Evolutionary conservation across 129 eudicot species (phyloP).

Genomic region (Apium graveolens): DNA sequence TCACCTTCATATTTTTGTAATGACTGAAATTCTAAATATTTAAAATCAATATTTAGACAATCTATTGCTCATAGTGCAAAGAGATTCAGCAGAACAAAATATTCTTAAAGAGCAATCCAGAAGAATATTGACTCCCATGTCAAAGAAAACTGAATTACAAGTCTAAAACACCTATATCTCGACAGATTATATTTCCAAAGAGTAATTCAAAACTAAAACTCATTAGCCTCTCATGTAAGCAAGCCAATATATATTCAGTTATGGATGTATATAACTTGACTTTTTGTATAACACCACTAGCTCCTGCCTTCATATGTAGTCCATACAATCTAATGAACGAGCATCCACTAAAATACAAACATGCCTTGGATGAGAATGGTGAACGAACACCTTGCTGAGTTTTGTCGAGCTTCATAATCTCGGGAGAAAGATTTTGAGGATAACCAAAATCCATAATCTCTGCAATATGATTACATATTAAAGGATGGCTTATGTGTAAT

Average conservation of each 20-base stretch:
- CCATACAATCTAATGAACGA: neutral
- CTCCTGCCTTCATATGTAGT: too few species aligned
- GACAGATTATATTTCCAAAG: too few species aligned
- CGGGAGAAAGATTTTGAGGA: slow-evolving; percentile 98
- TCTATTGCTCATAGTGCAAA: neutral
- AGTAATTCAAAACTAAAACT: too few species aligned
- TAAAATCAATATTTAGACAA: neutral
- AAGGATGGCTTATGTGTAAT: neutral
- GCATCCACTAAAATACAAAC: neutral
- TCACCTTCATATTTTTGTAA: neutral
- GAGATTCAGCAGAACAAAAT: neutral
- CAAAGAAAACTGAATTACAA: neutral
- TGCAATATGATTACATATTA: slow-evolving; percentile 28
- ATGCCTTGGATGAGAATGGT: slow-evolving; percentile 94
- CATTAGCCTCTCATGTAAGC: too few species aligned
- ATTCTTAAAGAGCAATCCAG: neutral
- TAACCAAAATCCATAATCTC: slow-evolving; percentile 99
- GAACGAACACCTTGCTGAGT: slow-evolving; percentile 99
- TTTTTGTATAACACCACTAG: too few species aligned
- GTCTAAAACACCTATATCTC: too few species aligned
- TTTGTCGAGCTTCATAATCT: slow-evolving; percentile 87
- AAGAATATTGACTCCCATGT: neutral
- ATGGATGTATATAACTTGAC: too few species aligned
- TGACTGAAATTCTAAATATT: neutral
- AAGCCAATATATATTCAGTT: too few species aligned